Conservation (phyloP, 768 basidiomycete species). For the Hygrocybe punicea region DNA sequence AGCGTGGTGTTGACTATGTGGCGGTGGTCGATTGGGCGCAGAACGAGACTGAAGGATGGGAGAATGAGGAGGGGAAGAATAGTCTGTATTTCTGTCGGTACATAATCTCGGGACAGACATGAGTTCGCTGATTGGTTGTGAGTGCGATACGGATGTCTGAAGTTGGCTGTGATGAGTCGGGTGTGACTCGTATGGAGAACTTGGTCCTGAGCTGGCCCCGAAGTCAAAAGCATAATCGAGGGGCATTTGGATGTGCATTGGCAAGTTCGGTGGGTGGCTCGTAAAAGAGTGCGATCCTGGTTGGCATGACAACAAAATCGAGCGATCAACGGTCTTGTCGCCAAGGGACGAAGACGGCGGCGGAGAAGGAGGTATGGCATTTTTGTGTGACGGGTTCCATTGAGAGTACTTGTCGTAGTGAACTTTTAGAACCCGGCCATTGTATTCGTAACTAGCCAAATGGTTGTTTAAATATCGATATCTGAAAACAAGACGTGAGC, state of each 20-base stretch:
- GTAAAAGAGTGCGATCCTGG: not conserved
- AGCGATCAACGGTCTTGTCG: not conserved
- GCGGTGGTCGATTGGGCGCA: conserved; percentile 11
- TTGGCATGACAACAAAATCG: not conserved
- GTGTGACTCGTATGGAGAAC: conserved; percentile 1
- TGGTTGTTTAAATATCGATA: not conserved
- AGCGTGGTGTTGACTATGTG: conserved; percentile 35
- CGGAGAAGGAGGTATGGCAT: not conserved
- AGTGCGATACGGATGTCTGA: not conserved
- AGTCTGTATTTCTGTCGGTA: not conserved
- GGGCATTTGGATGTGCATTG: not conserved
- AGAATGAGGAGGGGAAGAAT: conserved; percentile 9
- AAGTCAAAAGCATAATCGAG: conserved; percentile 2
- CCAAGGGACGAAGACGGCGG: not conserved
- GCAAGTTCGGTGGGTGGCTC: not conserved
- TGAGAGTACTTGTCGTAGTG: conserved; percentile 80
- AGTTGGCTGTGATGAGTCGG: not conserved
- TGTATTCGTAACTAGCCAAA: conserved; percentile 71
- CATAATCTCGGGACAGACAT: not conserved
- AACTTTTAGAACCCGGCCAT: conserved; percentile 83
- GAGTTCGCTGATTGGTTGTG: not conserved
- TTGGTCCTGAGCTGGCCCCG: conserved; percentile 1
- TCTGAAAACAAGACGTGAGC: not conserved
- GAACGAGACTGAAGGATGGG: not conserved
- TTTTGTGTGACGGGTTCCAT: not conserved